A percentile compares a stretch with the other conserved stretches of the same genome.
phyloP scores from a whole-genome alignment of 306 rosid genomes.

The Carpinus viminea region DNA sequence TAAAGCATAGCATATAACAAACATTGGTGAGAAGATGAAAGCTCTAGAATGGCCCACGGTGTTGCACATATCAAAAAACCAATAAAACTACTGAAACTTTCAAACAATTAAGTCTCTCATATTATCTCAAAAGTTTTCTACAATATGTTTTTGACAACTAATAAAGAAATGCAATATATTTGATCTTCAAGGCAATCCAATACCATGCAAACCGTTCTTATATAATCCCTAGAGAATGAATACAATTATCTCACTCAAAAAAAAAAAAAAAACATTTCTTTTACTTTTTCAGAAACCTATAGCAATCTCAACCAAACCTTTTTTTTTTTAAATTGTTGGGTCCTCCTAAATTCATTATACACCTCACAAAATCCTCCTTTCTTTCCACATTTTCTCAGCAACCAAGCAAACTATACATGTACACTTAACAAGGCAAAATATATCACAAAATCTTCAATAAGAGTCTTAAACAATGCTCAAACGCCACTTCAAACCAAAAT shows the following conservation, averaged over 20 bases:
- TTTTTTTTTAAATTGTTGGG: background rate
- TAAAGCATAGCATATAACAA: background rate
- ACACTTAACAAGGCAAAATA: background rate
- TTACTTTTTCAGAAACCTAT: background rate
- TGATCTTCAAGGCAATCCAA: background rate
- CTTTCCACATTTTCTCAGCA: background rate
- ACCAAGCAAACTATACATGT: background rate
- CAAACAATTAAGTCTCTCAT: conserved; percentile 1
- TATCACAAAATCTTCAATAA: background rate
- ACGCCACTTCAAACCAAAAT: background rate
- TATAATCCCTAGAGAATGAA: background rate
- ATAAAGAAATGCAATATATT: background rate
- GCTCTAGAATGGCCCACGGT: background rate
- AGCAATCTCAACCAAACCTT: background rate
- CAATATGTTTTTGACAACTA: background rate
- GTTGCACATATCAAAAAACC: background rate
- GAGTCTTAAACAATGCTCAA: background rate
- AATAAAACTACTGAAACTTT: background rate
- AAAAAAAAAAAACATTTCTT: background rate
- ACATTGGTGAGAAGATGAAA: background rate
- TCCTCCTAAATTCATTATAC: background rate
- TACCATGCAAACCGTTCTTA: background rate
- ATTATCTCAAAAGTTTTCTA: background rate
- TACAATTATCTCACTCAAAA: background rate
- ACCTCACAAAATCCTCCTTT: background rate